Percentiles rank a stretch among this genome's conserved stretches.
Conservation (phyloP, 495 filamentous ascomycete species). For the Margaritispora aquatica region DNA sequence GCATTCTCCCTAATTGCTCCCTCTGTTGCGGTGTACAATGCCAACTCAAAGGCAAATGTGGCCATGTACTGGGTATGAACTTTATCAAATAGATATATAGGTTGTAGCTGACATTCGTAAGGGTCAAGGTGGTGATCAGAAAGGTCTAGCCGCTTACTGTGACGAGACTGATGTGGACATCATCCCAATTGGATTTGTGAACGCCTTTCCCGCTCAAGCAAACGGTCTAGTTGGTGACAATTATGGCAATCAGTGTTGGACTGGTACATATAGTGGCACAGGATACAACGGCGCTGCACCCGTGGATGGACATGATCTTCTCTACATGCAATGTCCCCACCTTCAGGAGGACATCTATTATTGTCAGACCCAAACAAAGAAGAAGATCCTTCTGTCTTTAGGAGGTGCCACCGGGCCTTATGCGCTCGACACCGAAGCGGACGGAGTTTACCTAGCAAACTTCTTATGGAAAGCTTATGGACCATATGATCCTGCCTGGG, state of each 20-base stretch:
- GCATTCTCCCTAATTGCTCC: constrained; percentile 17
- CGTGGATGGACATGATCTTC: constrained; percentile 20
- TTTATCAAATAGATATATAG: no score
- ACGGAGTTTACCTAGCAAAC: constrained; percentile 53
- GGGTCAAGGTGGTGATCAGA: constrained; percentile 42
- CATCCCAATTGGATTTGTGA: constrained; percentile 61
- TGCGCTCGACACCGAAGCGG: constrained; percentile 29
- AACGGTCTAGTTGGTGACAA: constrained; percentile 53
- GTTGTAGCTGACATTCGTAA: constrained; percentile 12
- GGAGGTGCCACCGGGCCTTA: constrained; percentile 38
- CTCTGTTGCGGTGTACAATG: constrained; percentile 12
- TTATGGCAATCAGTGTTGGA: constrained; percentile 61
- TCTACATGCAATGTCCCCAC: constrained; percentile 29
- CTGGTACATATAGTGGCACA: constrained; percentile 26
- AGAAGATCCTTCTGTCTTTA: constrained; percentile 59
- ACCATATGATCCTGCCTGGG: constrained; percentile 36
- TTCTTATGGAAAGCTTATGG: constrained; percentile 62
- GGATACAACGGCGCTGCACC: constrained; percentile 24
- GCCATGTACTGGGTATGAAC: constrained; percentile 45
- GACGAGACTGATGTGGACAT: constrained; percentile 54
- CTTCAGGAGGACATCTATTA: constrained; percentile 42
- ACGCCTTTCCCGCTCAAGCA: constrained; percentile 51
- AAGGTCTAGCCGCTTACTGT: constrained; percentile 49
- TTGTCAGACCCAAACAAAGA: constrained; percentile 41
- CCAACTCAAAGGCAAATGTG: constrained; percentile 34